Conservation (phyloP, 345 rosid genomes). For the Lepidium didymum region DNA sequence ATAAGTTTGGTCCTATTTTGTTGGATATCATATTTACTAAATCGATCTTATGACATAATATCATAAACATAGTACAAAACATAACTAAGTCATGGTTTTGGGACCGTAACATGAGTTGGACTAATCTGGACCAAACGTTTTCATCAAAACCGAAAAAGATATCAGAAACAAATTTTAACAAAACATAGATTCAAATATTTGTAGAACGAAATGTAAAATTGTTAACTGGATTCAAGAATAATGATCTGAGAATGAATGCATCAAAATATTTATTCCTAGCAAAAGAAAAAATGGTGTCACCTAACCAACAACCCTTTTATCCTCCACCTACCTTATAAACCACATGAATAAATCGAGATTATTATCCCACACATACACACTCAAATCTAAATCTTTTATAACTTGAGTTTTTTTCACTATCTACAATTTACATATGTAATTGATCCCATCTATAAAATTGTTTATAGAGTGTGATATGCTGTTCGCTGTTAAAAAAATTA, state of each 20-base stretch:
- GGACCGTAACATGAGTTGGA: background rate
- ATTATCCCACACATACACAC: background rate
- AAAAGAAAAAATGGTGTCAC: conserved; percentile 5
- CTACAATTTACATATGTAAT: background rate
- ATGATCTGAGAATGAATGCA: background rate
- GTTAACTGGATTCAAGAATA: background rate
- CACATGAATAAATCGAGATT: conserved; percentile 16
- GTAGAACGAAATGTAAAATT: no score
- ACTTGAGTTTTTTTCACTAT: background rate
- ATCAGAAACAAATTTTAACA: background rate
- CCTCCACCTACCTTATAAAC: background rate
- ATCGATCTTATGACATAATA: background rate
- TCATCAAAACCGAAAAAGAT: background rate
- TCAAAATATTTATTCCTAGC: background rate
- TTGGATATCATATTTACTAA: background rate
- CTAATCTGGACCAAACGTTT: background rate
- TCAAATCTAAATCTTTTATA: background rate
- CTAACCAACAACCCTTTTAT: conserved; percentile 4
- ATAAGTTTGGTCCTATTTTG: no score
- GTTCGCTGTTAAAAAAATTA: no score
- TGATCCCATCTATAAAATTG: no score
- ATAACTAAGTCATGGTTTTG: background rate
- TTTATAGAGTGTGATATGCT: no score
- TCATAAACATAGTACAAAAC: background rate
- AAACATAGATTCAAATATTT: background rate